A percentile compares a stretch with the other conserved stretches of the same genome.
These are phyloP conservation scores for Xylaria digitata DNA, from an alignment of 2,329 filamentous ascomycete species.

Conservation along the genomic window DNA sequence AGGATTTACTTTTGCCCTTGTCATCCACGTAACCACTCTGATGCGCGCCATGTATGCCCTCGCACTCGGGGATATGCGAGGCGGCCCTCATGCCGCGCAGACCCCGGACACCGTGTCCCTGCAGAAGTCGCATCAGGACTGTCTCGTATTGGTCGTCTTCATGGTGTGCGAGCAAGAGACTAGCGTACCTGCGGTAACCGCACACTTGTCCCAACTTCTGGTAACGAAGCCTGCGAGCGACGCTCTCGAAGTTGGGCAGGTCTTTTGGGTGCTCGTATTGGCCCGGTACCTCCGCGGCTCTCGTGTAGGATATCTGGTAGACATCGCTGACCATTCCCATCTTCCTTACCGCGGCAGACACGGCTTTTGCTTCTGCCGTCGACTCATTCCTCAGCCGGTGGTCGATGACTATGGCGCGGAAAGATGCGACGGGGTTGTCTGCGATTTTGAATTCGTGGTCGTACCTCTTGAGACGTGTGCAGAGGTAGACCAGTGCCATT, in stretches of 20 bases:
- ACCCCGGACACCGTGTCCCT: constrained; percentile 75
- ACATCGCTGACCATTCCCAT: constrained; percentile 52
- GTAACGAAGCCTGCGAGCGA: constrained; percentile 80
- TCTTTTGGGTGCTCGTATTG: constrained; percentile 51
- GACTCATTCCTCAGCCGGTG: constrained; percentile 68
- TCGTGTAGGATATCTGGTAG: constrained; percentile 62
- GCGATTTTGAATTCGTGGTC: constrained; percentile 55
- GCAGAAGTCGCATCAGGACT: constrained; percentile 79
- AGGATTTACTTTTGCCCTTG: constrained; percentile 52
- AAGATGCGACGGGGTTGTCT: constrained; percentile 57
- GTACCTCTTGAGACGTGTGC: constrained; percentile 59
- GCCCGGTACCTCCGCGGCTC: constrained; percentile 48
- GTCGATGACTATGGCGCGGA: constrained; percentile 65
- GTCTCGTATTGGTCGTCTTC: constrained; percentile 93
- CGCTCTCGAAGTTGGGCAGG: constrained; percentile 77
- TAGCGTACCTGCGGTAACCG: constrained; percentile 59
- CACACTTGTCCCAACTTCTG: constrained; percentile 74
- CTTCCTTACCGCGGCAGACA: constrained; percentile 52
- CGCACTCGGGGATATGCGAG: constrained; percentile 84
- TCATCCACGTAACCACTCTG: constrained; percentile 70
- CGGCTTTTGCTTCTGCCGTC: constrained; percentile 61
- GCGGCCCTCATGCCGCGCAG: constrained; percentile 75
- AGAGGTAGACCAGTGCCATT: constrained; percentile 91
- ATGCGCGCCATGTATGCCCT: constrained; percentile 77
- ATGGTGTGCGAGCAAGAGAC: constrained; percentile 86